Evolutionary conservation across 2,329 filamentous ascomycete genomes (phyloP).

Genomic region (Nemania bipapillata): DNA sequence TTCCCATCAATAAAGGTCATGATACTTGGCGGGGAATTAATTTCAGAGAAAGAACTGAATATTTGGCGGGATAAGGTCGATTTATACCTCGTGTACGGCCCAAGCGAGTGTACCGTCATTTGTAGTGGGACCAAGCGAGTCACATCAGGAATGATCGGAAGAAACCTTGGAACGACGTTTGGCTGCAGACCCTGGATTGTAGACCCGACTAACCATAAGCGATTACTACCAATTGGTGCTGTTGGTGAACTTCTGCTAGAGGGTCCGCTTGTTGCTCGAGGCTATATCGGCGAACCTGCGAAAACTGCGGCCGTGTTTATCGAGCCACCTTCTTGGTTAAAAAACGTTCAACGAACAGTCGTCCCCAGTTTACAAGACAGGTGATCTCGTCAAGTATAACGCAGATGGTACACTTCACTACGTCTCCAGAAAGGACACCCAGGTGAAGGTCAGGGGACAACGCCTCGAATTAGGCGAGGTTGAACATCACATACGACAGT

Average conservation of each 20-base stretch:
- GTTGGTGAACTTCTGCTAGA: conserved; percentile 30
- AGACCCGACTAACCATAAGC: conserved; percentile 13
- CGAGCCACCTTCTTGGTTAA: neutral
- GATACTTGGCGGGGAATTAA: conserved; percentile 43
- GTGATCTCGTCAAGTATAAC: conserved; percentile 6
- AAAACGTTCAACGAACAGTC: neutral
- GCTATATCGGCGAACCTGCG: conserved; percentile 22
- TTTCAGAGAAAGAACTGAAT: conserved; percentile 33
- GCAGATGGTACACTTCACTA: conserved; percentile 1
- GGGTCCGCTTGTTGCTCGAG: conserved; percentile 14
- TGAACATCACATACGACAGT: neutral
- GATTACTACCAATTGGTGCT: conserved; percentile 13
- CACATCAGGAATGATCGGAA: neutral
- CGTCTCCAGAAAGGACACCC: conserved; percentile 6
- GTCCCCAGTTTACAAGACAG: conserved; percentile 2
- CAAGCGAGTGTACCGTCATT: conserved; percentile 34
- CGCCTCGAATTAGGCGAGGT: conserved; percentile 3
- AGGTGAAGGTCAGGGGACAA: conserved; percentile 9
- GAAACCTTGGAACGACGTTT: conserved; percentile 3
- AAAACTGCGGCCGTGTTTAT: conserved; percentile 26
- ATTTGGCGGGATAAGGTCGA: conserved; percentile 40
- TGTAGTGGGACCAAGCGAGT: neutral
- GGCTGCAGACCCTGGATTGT: conserved; percentile 26
- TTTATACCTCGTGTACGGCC: conserved; percentile 44
- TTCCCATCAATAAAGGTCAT: conserved; percentile 46